Base-by-base conservation (phyloP, 2,329 filamentous ascomycete genomes). In the Epichloe festucae region DNA sequence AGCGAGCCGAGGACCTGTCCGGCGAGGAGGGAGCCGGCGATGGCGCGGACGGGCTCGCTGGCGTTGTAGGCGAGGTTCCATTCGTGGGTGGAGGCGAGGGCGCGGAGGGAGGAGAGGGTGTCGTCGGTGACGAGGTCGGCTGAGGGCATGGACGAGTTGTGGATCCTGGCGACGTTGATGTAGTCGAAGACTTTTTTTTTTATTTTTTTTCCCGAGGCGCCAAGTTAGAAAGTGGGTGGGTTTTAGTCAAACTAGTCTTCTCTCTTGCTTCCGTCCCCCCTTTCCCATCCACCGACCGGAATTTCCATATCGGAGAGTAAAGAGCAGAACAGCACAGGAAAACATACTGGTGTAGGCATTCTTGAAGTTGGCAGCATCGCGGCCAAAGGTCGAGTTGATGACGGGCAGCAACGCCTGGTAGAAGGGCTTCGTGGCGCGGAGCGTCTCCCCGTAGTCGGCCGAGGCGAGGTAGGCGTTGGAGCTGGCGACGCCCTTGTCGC, bases 21-120 rank as follows among this genome's bases (percentile, higher is more conserved):
- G 2, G 76, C 78, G 3, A 83, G 71, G 23, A 79, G 76, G 74
- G 74, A 68, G 55, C 78, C 80, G 3, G 75, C 72, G 56, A 84
- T 73, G 58, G 79, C 75, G 50, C 79, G 76, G 58, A 77, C 72
- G 44, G 76, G 71, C 60, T 90, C 87, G 68, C 81, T 85, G 56
- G 72, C 68, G 70, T 94, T 91, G 78, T 85, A 94, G 50, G 87
- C 87, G 14, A 93, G 80, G 61, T 83, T 84, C 73, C 79, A 95
- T 67, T 96, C 86, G 66, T 93, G 87, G 53, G 73, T 71, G 64
- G 90, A 82, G 58, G 90, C 89, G 35, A 93, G 79, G n/a, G 77
- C 76, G 59, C 78, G 76, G 52, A 93, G 77, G 63, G 85, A 79
- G 59, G 71, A 64, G 51, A 88, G 72, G 27, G 77, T 76, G 2